Evolutionary conservation across 352 stramenopile genomes (phyloP).

Genomic region (Globisporangium barbulae): DNA sequence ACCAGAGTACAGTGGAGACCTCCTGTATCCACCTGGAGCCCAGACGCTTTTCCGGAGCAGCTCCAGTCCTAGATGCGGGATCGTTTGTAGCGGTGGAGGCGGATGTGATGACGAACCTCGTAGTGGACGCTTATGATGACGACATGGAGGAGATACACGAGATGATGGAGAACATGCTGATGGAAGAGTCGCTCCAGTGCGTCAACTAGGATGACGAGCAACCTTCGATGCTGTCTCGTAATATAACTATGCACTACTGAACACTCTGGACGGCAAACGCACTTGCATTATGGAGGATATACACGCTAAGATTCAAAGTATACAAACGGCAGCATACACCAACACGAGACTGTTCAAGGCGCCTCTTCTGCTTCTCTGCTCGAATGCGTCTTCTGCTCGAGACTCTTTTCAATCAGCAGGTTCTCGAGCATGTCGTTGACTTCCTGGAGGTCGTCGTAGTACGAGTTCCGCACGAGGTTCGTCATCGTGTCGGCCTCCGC

Average conservation of each 20-base stretch:
- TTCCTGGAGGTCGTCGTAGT: constrained; percentile 49
- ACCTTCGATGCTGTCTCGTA: too few species aligned
- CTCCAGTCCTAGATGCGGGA: too few species aligned
- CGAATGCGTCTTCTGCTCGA: constrained; percentile 1
- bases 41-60: not conserved
- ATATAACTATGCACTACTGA: not conserved
- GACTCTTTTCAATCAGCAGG: constrained; percentile 37
- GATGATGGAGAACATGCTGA: constrained; percentile 15
- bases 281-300: too few species aligned
- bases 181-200: constrained; percentile 7
- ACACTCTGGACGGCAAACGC: too few species aligned
- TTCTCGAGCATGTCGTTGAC: constrained; percentile 51
- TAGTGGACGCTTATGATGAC: not conserved
- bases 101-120: constrained; percentile 6
- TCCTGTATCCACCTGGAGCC: not conserved
- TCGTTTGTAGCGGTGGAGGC: not conserved
- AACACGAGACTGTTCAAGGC: not conserved
- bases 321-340: too few species aligned
- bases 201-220: not conserved
- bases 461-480: constrained; percentile 49
- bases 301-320: too few species aligned
- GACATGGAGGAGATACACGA: constrained; percentile 2
- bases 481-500: constrained; percentile 43
- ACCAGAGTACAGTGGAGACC: not conserved
- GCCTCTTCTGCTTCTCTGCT: not conserved